Conservation (phyloP, 2,329 filamentous ascomycete genomes). For the Rhinocladiella mackenziei region DNA sequence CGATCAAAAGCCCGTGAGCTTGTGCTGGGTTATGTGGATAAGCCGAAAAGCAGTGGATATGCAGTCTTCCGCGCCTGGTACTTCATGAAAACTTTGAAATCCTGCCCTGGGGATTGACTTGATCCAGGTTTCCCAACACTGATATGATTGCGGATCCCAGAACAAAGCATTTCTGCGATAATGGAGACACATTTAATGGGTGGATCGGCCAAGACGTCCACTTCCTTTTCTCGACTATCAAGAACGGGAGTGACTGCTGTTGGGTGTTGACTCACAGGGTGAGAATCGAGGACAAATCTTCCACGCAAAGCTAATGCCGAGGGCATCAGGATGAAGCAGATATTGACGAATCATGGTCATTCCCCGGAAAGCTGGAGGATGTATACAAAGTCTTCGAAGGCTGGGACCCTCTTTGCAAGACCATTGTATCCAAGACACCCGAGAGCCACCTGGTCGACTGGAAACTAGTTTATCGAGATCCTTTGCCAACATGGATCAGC, state of each 20-base stretch:
- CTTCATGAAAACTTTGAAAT: slow-evolving; percentile 39
- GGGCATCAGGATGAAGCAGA: slow-evolving; percentile 45
- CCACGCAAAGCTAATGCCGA: background rate
- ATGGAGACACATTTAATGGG: slow-evolving; percentile 27
- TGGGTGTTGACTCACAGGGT: slow-evolving; percentile 28
- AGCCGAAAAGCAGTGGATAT: slow-evolving; percentile 33
- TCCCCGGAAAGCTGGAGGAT: slow-evolving; percentile 45
- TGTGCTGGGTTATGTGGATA: slow-evolving; percentile 33
- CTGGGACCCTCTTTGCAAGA: slow-evolving; percentile 47
- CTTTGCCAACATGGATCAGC: slow-evolving; percentile 35
- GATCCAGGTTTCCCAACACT: slow-evolving; percentile 32
- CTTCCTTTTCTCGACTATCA: slow-evolving; percentile 27
- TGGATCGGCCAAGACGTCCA: slow-evolving; percentile 42
- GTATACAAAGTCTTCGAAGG: slow-evolving; percentile 50
- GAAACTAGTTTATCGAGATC: slow-evolving; percentile 26
- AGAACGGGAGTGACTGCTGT: slow-evolving; percentile 27
- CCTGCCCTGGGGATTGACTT: slow-evolving; percentile 35
- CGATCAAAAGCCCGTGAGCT: slow-evolving; percentile 24
- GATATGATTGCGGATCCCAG: slow-evolving; percentile 26
- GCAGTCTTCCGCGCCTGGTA: slow-evolving; percentile 32
- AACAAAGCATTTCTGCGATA: slow-evolving; percentile 26
- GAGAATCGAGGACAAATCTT: background rate
- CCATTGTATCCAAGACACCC: slow-evolving; percentile 28
- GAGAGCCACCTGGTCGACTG: slow-evolving; percentile 23
- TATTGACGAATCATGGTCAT: slow-evolving; percentile 51